Evolutionary conservation across 345 rosid species (phyloP).

Genomic region (Citrus australasica): DNA sequence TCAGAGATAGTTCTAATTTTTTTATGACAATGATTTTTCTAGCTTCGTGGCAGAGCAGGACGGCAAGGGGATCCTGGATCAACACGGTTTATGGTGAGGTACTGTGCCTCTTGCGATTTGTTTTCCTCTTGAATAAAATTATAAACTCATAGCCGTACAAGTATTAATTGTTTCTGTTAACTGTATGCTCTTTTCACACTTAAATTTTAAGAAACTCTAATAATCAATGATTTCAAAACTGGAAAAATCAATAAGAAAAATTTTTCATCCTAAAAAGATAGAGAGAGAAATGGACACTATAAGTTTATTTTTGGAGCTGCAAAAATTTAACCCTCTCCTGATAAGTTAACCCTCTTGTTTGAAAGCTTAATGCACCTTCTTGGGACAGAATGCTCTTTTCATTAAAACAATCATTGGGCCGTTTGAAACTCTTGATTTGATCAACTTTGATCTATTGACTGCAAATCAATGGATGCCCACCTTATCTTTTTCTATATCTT

Average conservation of each 20-base stretch:
- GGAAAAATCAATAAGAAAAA: not conserved
- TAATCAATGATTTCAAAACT: not conserved
- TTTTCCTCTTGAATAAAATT: not conserved
- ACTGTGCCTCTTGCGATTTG: conserved; percentile 19
- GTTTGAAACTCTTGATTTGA: not conserved
- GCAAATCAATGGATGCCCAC: not conserved
- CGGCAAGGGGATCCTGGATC: conserved; percentile 99
- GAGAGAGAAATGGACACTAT: not conserved
- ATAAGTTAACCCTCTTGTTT: not conserved
- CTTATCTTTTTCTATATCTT: not conserved
- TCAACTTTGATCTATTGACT: not conserved
- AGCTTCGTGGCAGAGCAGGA: conserved; percentile 99
- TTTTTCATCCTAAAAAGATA: not conserved
- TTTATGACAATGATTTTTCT: conserved; percentile 10
- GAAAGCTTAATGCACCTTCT: not conserved
- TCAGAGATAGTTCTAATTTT: conserved; percentile 12
- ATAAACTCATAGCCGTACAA: not conserved
- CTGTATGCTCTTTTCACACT: not conserved
- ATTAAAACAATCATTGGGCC: not conserved
- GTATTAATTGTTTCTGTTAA: not conserved
- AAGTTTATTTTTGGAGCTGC: not conserved
- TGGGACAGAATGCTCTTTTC: not conserved
- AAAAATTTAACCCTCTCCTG: not conserved
- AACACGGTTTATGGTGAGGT: conserved; percentile 97
- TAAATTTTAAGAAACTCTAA: not conserved